Conservation (phyloP, 306 rosid species). For the Fragaria iinumae region DNA sequence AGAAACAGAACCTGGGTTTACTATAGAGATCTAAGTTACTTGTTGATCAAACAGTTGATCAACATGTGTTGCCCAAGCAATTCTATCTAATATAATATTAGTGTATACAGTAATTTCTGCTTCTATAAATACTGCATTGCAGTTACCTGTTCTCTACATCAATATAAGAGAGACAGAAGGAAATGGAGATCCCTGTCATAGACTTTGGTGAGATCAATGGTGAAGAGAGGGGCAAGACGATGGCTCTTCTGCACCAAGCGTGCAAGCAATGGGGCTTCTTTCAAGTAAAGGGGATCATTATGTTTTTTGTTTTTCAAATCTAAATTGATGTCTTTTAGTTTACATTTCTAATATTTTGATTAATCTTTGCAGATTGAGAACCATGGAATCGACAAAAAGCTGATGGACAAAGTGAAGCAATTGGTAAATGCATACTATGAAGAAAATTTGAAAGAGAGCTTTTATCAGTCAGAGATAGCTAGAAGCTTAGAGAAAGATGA, state of each 20-base stretch:
- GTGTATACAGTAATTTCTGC: neutral
- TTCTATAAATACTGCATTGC: conserved; percentile 54
- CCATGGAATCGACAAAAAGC: conserved; percentile 59
- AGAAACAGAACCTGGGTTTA: conserved; percentile 27
- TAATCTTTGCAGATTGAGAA: conserved; percentile 56
- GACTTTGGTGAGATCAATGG: conserved; percentile 68
- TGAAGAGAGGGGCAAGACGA: conserved; percentile 51
- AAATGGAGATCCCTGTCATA: conserved; percentile 63
- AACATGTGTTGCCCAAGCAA: conserved; percentile 17
- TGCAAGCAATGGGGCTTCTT: conserved; percentile 80
- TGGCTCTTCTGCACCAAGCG: conserved; percentile 65
- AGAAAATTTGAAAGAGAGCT: conserved; percentile 56
- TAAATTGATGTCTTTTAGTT: neutral
- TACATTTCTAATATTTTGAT: neutral
- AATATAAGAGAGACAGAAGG: conserved; percentile 4
- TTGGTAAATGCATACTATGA: conserved; percentile 63
- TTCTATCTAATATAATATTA: conserved; percentile 23
- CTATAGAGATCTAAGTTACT: conserved; percentile 5
- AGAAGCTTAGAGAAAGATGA: conserved; percentile 38
- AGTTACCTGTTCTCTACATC: conserved; percentile 28
- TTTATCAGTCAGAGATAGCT: conserved; percentile 62
- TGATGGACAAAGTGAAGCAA: conserved; percentile 77
- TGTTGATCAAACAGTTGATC: conserved; percentile 7
- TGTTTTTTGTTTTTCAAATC: neutral
- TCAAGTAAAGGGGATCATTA: conserved; percentile 36